Base-by-base conservation (phyloP, 257 asterid genomes). In the Datura wrightii region DNA sequence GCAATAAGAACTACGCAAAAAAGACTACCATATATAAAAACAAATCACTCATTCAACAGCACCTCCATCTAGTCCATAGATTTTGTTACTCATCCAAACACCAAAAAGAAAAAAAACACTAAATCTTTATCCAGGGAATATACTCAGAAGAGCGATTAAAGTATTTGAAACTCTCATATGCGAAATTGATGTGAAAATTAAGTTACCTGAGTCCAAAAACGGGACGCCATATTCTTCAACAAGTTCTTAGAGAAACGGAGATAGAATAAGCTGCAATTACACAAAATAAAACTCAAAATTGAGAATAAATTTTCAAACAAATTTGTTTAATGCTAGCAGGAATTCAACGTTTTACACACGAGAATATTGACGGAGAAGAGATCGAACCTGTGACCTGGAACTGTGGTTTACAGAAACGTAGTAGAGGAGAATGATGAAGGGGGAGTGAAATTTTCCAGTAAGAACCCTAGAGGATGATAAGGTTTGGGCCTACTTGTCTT, bases 181-280 rank as follows among this genome's bases (percentile, higher is more conserved):
- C 10, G 6, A 19, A 59, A 81, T 41, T 55, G 31, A 13, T 19
- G 1, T 42, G 16, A 67, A 60, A 31, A 37, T n/a, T 10, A 53
- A 66, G 36, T 53, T 83, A 93, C 97, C 95, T 90, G 93, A 62
- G 88, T 90, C 92, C 93, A 93, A 83, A 93, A 93, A 82, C 84
- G 88, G 48, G 97, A 93, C 59, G 92, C 89, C 94, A 89, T 89
- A 46, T 34, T 80, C 80, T 10, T 84, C 48, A 39, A 60, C 59
- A 31, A 56, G 69, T 37, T 60, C 24, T 76, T 24, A 2, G 42
- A 24, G 62, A 76, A 50, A 31, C 82, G 42, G 82, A 50, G 15
- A 50, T 50, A 2, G 8, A 76, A 52, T 50, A 31, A 76, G 13
- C 82, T 76, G 82, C 63, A 31, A 76, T 76, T 31, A 52, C 63